A percentile compares a stretch with the other conserved stretches of the same genome.
These are phyloP conservation scores for Cucumis cinereus DNA, from an alignment of 306 rosid genomes.

Conservation along the genomic window DNA sequence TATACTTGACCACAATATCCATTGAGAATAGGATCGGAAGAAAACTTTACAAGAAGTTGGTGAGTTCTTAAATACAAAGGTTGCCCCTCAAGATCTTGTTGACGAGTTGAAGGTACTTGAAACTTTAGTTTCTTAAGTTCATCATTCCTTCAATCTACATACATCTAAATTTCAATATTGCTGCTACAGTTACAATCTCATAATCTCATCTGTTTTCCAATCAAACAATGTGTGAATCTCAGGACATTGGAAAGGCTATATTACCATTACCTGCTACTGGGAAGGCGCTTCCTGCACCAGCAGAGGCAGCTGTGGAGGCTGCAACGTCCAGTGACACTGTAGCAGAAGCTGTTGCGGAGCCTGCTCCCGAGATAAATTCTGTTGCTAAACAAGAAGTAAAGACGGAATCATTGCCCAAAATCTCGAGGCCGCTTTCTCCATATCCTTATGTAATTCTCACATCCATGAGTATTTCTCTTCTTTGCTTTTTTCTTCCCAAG, in stretches of 20 bases:
- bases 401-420: constrained; percentile 41
- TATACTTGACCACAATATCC: neutral
- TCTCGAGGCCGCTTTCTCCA: constrained; percentile 66
- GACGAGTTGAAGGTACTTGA: constrained; percentile 63
- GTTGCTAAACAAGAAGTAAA: constrained; percentile 47
- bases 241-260: constrained; percentile 82
- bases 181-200: neutral
- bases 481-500: neutral
- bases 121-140: neutral
- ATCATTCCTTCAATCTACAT: neutral
- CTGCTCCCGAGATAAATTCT: constrained; percentile 46
- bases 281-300: constrained; percentile 65
- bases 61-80: constrained; percentile 70
- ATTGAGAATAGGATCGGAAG: constrained; percentile 60
- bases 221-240: constrained; percentile 16
- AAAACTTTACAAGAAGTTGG: constrained; percentile 54
- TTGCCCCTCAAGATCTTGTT: constrained; percentile 75
- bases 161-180: neutral
- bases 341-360: constrained; percentile 19
- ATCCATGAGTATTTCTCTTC: neutral
- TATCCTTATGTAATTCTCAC: constrained; percentile 50
- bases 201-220: constrained; percentile 3
- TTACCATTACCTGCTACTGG: constrained; percentile 39
- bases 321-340: constrained; percentile 15
- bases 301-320: constrained; percentile 26